Evolutionary conservation across 2,329 filamentous ascomycete species (phyloP).

Genomic region (Colletotrichum lentis): DNA sequence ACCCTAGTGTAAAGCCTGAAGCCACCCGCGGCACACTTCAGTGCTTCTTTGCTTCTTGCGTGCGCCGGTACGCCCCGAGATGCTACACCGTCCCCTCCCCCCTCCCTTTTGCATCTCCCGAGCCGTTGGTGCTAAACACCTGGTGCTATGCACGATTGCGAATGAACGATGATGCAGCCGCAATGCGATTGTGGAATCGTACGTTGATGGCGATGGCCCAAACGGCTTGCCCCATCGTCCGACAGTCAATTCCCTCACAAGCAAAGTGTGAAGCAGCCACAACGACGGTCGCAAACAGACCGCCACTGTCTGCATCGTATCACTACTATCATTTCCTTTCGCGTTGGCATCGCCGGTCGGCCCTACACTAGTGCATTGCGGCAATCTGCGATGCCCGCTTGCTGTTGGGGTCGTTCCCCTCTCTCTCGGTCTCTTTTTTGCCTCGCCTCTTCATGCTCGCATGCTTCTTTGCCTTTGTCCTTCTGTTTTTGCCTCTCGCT

Average conservation of each 20-base stretch:
- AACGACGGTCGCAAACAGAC: neutral
- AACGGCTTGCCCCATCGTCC: slow-evolving; percentile 1
- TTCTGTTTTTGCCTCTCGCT: slow-evolving; percentile 20
- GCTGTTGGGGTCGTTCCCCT: slow-evolving; percentile 7
- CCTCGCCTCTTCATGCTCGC: neutral
- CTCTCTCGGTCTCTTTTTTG: neutral
- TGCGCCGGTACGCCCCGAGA: slow-evolving; percentile 24
- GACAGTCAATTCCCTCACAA: neutral
- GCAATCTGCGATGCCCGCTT: slow-evolving; percentile 21
- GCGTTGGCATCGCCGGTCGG: slow-evolving; percentile 13
- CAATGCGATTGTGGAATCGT: slow-evolving; percentile 5
- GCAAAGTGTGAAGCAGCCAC: slow-evolving; percentile 21
- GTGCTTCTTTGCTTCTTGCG: neutral
- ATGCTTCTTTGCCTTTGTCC: slow-evolving; percentile 12
- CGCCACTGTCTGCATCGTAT: slow-evolving; percentile 4
- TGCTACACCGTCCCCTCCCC: slow-evolving; percentile 8
- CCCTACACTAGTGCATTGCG: slow-evolving; percentile 18
- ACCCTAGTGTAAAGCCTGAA: slow-evolving; percentile 28
- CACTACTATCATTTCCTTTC: slow-evolving; percentile 16
- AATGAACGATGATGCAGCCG: neutral
- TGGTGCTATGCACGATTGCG: slow-evolving; percentile 8
- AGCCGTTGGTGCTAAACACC: slow-evolving; percentile 33
- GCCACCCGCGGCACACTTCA: slow-evolving; percentile 32
- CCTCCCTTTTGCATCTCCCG: slow-evolving; percentile 11
- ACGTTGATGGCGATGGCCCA: slow-evolving; percentile 9